Evolutionary conservation across 345 rosid species (phyloP), one percentile per base, ranked within the genome.

Genomic region (Populus davidiana): DNA sequence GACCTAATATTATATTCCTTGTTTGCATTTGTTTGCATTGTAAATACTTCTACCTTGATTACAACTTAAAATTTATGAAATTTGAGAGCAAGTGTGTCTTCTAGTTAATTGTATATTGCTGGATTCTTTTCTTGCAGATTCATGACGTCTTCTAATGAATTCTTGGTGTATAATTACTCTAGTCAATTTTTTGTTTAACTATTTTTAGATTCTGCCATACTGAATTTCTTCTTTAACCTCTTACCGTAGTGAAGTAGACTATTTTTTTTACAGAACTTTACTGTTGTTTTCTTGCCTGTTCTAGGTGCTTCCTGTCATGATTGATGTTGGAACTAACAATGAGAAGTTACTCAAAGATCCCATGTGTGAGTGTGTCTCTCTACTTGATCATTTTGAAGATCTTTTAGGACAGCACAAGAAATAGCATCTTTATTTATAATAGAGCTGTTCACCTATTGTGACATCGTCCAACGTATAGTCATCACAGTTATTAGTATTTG

Each of bases 281-380:
- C 7, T 3, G 7, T 70, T 67, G 21, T 73, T 75, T 17, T 52
- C 75, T 73, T 63, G 52, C 64, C 47, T 81, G 74, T 67, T 71
- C 68, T 85, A 96, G 99, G 99, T 92, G 76, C 97, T 93, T 78
- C 99, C 98, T 80, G 94, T 96, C 79, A 93, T 93, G 99, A 93
- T 96, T 88, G 99, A 96, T 86, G 94, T 96, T 82, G 99, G 98
- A 84, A 96, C 99, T 61, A 91, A 93, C 87, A 96, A 96, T 85
- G 94, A 93, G 86, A 96, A 88, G 85, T 89, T 96, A 80, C 93
- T 93, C 72, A 86, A 92, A 73, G 89, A 92, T 39, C 92, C 97
- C 73, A 17, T 92, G 77, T 96, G 99, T 96, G 87, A 88, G 96
- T 84, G 66, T 77, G n/a, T n/a, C 72, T 41, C 78, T 39, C 56